These are phyloP conservation scores for Pseudoperonospora humuli DNA, from an alignment of 352 stramenopile genomes.

Conservation along the genomic window DNA sequence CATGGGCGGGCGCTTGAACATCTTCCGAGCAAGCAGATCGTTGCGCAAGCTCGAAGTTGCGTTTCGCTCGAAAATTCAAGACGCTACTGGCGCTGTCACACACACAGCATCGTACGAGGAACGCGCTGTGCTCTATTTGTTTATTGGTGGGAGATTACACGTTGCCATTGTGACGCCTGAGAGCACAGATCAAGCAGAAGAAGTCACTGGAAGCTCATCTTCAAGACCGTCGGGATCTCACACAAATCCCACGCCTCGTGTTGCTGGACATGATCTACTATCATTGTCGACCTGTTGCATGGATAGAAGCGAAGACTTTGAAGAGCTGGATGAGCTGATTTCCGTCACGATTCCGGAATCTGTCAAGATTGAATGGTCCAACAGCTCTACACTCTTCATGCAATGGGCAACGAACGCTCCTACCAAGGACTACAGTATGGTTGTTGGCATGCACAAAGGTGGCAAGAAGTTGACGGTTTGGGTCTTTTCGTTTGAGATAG, in stretches of 20 bases:
- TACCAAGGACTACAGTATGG: slow-evolving; percentile 56
- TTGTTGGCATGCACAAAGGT: slow-evolving; percentile 37
- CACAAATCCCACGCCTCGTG: not conserved
- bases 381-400: slow-evolving; percentile 27
- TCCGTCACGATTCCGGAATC: slow-evolving; percentile 35
- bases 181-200: not conserved
- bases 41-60: slow-evolving; percentile 29
- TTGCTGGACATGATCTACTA: slow-evolving; percentile 2
- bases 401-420: slow-evolving; percentile 13
- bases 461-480: slow-evolving; percentile 40
- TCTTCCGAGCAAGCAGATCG: slow-evolving; percentile 30
- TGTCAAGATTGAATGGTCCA: slow-evolving; percentile 49
- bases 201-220: not conserved
- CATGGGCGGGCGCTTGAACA: slow-evolving; percentile 28
- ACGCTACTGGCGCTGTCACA: slow-evolving; percentile 20
- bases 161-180: slow-evolving; percentile 16
- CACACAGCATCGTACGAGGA: slow-evolving; percentile 34
- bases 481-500: slow-evolving; percentile 43
- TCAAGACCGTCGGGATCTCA: not conserved
- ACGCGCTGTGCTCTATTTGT: slow-evolving; percentile 31
- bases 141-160: slow-evolving; percentile 27
- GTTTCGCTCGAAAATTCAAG: slow-evolving; percentile 20
- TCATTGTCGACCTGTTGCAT: slow-evolving; percentile 19
- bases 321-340: slow-evolving; percentile 26
- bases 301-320: slow-evolving; percentile 19